phyloP scores from a whole-genome alignment of 1,284 basidiomycete species.

The Pascua sp. region DNA sequence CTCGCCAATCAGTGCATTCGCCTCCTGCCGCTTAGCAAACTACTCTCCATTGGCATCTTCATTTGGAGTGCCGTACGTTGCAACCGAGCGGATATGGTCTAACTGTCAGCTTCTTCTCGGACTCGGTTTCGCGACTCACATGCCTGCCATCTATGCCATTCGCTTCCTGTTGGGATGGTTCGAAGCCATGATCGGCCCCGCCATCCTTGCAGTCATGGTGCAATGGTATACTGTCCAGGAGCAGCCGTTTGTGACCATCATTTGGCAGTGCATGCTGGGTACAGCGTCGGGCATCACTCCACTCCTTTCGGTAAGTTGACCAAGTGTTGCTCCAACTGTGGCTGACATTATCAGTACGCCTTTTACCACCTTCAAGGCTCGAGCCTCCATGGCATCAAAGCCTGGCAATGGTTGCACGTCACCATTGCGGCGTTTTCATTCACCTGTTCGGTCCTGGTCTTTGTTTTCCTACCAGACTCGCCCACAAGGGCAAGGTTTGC shows the following conservation, averaged over 20 bases:
- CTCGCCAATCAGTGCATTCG: slow-evolving; percentile 34
- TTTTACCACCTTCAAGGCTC: slow-evolving; percentile 4
- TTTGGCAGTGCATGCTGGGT: slow-evolving; percentile 18
- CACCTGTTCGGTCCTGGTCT: slow-evolving; percentile 14
- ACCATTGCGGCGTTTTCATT: slow-evolving; percentile 21
- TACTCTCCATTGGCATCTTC: slow-evolving; percentile 25
- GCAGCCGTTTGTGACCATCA: slow-evolving; percentile 16
- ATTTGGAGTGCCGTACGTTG: slow-evolving; percentile 30
- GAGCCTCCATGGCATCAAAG: slow-evolving; percentile 9
- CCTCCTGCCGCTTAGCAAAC: slow-evolving; percentile 29
- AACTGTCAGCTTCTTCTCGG: slow-evolving; percentile 55
- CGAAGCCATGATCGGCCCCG: slow-evolving; percentile 31
- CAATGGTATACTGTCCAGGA: slow-evolving; percentile 27
- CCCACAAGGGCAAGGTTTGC: slow-evolving; percentile 32
- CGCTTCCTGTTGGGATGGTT: slow-evolving; percentile 32
- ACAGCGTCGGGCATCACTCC: neutral
- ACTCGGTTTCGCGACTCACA: slow-evolving; percentile 65
- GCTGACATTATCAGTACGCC: no score
- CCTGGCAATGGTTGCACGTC: slow-evolving; percentile 36
- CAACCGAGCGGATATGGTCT: no score
- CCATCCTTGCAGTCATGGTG: slow-evolving; percentile 25
- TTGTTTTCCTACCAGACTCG: slow-evolving; percentile 31
- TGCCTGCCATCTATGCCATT: slow-evolving; percentile 55
- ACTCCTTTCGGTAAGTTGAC: no score
- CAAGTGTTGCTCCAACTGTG: no score